Conservation (phyloP, 352 stramenopile species). For the Phytophthora citrophthora region DNA sequence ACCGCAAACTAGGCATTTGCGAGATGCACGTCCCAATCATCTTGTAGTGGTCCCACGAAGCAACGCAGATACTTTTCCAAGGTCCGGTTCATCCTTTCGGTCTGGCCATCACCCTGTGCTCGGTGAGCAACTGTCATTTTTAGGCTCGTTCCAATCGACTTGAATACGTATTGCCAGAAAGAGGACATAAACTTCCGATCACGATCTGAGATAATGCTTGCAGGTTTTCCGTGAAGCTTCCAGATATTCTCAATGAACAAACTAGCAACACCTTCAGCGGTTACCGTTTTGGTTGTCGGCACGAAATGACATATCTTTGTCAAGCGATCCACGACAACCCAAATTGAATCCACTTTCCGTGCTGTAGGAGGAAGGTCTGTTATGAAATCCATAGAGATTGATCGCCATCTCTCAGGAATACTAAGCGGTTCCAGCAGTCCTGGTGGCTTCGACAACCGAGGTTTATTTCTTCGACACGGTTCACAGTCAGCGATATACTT, state of each 20-base stretch:
- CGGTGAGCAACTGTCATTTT: neutral
- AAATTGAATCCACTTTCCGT: neutral
- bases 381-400: neutral
- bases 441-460: neutral
- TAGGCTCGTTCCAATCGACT: neutral
- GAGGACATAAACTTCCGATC: neutral
- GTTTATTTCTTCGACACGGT: neutral
- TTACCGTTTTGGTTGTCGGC: neutral
- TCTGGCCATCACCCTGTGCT: too few relatives aligned
- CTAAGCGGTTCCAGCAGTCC: constrained; percentile 1
- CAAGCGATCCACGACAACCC: neutral
- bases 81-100: too few relatives aligned
- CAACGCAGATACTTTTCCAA: too few relatives aligned
- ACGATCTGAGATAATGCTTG: neutral
- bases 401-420: constrained; percentile 9
- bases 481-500: neutral
- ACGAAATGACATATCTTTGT: constrained; percentile 11
- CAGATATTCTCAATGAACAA: neutral
- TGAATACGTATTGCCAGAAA: neutral
- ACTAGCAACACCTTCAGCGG: neutral
- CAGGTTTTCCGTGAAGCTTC: neutral
- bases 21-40: too few relatives aligned
- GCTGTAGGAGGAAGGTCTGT: neutral
- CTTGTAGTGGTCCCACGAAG: too few relatives aligned
- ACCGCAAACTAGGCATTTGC: too few relatives aligned